Evolutionary conservation across 2,329 filamentous ascomycete species (phyloP), one percentile per base, ranked within the genome.

Genomic region (Exserohilum rostratum): DNA sequence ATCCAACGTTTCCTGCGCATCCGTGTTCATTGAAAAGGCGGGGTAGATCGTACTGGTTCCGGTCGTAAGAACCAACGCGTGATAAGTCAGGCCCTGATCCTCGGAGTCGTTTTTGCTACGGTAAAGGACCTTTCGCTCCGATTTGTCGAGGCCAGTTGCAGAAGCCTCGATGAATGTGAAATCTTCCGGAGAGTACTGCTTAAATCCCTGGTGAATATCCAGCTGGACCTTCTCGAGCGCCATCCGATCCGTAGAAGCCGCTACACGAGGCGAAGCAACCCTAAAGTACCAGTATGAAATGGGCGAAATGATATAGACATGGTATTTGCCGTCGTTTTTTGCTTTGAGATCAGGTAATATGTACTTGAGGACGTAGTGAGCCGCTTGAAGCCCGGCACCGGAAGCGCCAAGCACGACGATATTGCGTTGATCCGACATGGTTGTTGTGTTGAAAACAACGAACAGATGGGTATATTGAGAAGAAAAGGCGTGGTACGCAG

Each of bases 21-120:
- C 53, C 30, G 72, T 76, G 37, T 79, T 76, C 11, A 77, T 68
- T 20, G 80, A 81, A 46, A 81, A 73, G 3, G 77, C 70, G 0
- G 78, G 73, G 22, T 78, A 74, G 9, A 75, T 68, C 1, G 83
- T 82, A 11, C 66, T 77, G 34, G 80, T 79, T 6, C 84, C 84
- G 0, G 83, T 84, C 7, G 83, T 82, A 53, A 86, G 80, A 44
- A 86, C 74, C 2, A 86, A 75, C n/a, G 82, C 79, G 60, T 85
- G 79, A 66, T 82, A 86, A 2, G 72, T 50, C 10, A 85, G 58
- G 27, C 61, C 66, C 42, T 65, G 61, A 15, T 71, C 68, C 17
- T 50, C 50, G 4, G 66, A 68, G 44, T 50, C 39, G 12, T 65
- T 60, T 39, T 38, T 56, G n/a, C 64, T 67, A 6, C 68, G 72